These are phyloP conservation scores for Dryas drummondii DNA, from an alignment of 306 rosid species.

Conservation along the genomic window DNA sequence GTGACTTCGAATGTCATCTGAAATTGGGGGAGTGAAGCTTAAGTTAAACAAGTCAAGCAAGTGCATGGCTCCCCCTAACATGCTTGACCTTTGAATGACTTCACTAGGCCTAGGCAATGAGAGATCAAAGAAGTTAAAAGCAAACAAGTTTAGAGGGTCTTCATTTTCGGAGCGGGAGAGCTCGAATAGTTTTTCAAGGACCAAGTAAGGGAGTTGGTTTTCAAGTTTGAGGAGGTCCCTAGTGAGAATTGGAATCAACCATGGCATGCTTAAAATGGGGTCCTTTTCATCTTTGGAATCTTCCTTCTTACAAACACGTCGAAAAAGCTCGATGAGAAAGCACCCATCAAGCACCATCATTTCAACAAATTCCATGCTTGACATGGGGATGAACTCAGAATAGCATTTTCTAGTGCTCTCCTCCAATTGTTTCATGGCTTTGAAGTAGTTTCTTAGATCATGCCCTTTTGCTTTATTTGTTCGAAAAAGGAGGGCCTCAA, in stretches of 20 bases:
- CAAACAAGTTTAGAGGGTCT: not conserved
- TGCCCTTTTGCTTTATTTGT: no score
- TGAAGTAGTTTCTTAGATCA: not conserved
- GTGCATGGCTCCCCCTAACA: not conserved
- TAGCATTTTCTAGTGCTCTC: not conserved
- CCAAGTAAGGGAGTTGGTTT: constrained; percentile 5
- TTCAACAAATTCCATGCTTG: not conserved
- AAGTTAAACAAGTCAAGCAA: not conserved
- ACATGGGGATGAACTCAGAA: not conserved
- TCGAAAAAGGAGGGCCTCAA: not conserved
- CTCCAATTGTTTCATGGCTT: not conserved
- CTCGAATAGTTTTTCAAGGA: not conserved
- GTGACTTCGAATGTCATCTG: not conserved
- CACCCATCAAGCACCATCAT: constrained; percentile 10
- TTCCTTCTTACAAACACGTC: not conserved
- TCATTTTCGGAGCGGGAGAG: not conserved
- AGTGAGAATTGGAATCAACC: not conserved
- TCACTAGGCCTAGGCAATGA: not conserved
- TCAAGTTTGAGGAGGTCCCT: constrained; percentile 14
- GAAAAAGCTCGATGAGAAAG: not conserved
- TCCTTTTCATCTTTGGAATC: not conserved
- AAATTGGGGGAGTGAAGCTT: not conserved
- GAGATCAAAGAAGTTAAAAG: not conserved
- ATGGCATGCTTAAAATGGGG: not conserved
- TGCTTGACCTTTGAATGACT: not conserved